phyloP scores from a whole-genome alignment of 1,284 basidiomycete genomes.

The Leccinum solheimii region DNA sequence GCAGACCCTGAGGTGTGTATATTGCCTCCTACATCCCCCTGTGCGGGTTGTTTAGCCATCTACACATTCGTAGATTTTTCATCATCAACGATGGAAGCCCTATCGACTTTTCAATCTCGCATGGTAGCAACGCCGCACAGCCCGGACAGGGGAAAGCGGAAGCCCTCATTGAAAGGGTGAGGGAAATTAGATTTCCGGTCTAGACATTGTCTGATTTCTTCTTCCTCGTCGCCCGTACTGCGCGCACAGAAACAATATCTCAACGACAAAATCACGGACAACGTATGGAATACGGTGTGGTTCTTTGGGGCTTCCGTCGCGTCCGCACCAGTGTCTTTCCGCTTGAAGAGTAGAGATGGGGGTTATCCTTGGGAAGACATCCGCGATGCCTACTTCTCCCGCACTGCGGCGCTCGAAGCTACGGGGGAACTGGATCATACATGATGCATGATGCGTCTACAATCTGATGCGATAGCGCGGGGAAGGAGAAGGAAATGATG shows the following conservation, averaged over 20 bases:
- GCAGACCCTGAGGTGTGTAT: not conserved
- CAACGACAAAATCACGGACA: not conserved
- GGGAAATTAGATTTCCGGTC: not conserved
- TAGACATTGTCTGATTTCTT: not conserved
- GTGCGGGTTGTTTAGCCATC: not conserved
- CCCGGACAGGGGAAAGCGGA: not conserved
- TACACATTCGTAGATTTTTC: not conserved
- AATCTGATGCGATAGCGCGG: not conserved
- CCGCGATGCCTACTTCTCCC: not conserved
- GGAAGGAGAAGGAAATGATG: not conserved
- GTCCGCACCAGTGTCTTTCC: not conserved
- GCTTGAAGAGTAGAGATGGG: not conserved
- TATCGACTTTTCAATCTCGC: not conserved
- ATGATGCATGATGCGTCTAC: not conserved
- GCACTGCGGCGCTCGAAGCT: too few relatives aligned
- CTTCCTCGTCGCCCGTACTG: not conserved
- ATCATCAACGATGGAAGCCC: not conserved
- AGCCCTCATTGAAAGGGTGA: not conserved
- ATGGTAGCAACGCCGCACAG: not conserved
- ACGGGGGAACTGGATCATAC: not conserved
- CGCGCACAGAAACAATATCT: not conserved
- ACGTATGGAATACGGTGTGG: not conserved
- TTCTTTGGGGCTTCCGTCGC: not conserved
- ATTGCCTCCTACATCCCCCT: not conserved
- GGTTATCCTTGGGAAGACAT: not conserved